Evolutionary conservation across 495 filamentous ascomycete genomes (phyloP), one percentile per base, ranked within the genome.

Genomic region (Thermothielavioides terrestris): DNA sequence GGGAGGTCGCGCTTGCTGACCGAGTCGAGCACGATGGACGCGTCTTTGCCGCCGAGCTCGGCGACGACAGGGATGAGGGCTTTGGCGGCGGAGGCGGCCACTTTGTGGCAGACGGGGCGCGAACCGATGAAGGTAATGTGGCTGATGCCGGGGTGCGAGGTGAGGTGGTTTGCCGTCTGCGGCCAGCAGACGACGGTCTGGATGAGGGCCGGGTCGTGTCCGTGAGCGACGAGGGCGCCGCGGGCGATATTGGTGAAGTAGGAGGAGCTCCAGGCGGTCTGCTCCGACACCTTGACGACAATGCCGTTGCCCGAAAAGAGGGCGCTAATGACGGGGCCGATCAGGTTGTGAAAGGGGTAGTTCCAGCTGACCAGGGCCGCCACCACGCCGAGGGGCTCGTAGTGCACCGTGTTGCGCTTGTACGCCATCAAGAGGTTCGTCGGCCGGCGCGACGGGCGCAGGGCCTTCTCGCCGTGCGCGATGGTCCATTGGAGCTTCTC

Each of bases 71-170:
- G 91, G 3, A 77, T 95, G 2, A 99, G 77, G 17, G 77, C 70
- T 62, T 86, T 89, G 25, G 94, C 86, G 20, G 92, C 89, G 1
- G 85, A 87, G 45, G 79, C 79, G 57, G 86, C 89, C 48, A 99
- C 91, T 51, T 86, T 77, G 67, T 94, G 86, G 31, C 89, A 92
- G 25, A 96, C 83, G 3, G 84, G 82, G 5, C 83, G 78, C 17
- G 86, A 92, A 46, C 92, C 92, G 66, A 99, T 99, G 72, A 99
- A 99, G n/a, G 92, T 97, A 47, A 99, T 71, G 61, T 99, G 94
- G 27, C 79, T 72, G 55, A 97, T 87, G 6, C 74, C 78, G 0
- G 86, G 82, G 66, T 97, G 91, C 14, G 83, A 87, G 21, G 89
- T 95, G n/a, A 99, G 67, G 57, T 89, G 77, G 38, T 78, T 70